Evolutionary conservation across 2,329 filamentous ascomycete species (phyloP).

Genomic region (Epichloe festucae): DNA sequence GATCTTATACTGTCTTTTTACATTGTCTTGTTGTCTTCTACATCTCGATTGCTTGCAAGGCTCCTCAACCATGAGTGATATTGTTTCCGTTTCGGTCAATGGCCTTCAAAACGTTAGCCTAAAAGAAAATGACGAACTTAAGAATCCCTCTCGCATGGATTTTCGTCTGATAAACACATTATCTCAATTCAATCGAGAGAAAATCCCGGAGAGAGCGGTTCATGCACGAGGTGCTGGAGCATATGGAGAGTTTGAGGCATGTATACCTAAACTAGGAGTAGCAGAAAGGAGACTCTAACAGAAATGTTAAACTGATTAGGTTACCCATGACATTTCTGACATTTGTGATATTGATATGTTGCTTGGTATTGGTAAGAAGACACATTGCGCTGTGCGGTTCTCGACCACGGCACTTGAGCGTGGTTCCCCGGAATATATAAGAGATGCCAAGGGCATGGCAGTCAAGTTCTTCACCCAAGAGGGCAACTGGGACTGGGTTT

Average conservation of each 20-base stretch:
- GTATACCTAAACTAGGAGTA: no score
- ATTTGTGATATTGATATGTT: slow-evolving; percentile 43
- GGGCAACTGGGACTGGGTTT: slow-evolving; percentile 60
- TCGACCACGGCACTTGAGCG: slow-evolving; percentile 58
- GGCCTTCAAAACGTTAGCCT: no score
- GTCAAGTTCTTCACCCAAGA: slow-evolving; percentile 49
- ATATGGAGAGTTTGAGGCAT: slow-evolving; percentile 42
- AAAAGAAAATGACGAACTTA: no score
- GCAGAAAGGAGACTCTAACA: no score
- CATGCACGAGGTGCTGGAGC: slow-evolving; percentile 27
- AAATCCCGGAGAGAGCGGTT: slow-evolving; percentile 33
- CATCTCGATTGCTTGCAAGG: no score
- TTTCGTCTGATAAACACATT: neutral
- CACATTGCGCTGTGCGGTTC: slow-evolving; percentile 49
- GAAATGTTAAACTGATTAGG: slow-evolving; percentile 7
- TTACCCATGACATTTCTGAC: slow-evolving; percentile 43
- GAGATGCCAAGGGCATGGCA: slow-evolving; percentile 60
- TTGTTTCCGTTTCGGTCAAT: no score
- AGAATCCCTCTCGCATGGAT: neutral
- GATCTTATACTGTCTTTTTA: no score
- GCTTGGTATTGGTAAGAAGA: slow-evolving; percentile 38
- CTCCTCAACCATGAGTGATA: no score
- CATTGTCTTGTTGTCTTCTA: no score
- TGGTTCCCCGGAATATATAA: slow-evolving; percentile 53
- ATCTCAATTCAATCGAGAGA: slow-evolving; percentile 17